Percentiles rank a stretch among this genome's conserved stretches.
phyloP scores from a whole-genome alignment of 2,329 filamentous ascomycete genomes.

The Trichoderma sp. region DNA sequence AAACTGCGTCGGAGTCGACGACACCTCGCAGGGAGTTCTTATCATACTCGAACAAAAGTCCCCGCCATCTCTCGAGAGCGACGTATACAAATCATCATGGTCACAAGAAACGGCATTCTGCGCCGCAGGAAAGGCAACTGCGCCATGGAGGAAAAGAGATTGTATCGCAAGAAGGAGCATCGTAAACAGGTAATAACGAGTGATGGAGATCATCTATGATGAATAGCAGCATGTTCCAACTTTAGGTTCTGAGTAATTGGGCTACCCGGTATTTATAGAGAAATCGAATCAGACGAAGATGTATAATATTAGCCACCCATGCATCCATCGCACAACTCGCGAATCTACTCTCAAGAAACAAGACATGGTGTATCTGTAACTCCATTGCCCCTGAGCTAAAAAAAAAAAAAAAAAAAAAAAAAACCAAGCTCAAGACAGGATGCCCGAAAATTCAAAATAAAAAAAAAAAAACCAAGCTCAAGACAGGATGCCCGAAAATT shows the following conservation, averaged over 20 bases:
- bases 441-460: too few species aligned
- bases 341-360: background rate
- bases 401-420: too few species aligned
- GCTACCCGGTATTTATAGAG: background rate
- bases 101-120: slow-evolving; percentile 32
- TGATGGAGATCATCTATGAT: background rate
- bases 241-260: background rate
- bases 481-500: background rate
- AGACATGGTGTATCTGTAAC: slow-evolving; percentile 26
- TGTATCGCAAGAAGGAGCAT: slow-evolving; percentile 17
- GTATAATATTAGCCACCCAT: background rate
- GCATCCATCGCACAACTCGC: background rate
- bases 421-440: background rate
- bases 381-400: slow-evolving; percentile 18
- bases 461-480: background rate
- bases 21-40: slow-evolving; percentile 30
- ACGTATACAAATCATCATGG: slow-evolving; percentile 40
- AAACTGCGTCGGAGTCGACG: slow-evolving; percentile 38
- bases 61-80: slow-evolving; percentile 35
- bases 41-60: slow-evolving; percentile 40
- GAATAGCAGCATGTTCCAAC: background rate
- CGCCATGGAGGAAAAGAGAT: slow-evolving; percentile 6
- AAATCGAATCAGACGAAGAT: background rate
- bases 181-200: background rate
- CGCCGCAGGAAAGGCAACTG: slow-evolving; percentile 25